Base-by-base conservation (phyloP, 225 moss, liverwort and hornwort species). In the Neckera pumila region DNA sequence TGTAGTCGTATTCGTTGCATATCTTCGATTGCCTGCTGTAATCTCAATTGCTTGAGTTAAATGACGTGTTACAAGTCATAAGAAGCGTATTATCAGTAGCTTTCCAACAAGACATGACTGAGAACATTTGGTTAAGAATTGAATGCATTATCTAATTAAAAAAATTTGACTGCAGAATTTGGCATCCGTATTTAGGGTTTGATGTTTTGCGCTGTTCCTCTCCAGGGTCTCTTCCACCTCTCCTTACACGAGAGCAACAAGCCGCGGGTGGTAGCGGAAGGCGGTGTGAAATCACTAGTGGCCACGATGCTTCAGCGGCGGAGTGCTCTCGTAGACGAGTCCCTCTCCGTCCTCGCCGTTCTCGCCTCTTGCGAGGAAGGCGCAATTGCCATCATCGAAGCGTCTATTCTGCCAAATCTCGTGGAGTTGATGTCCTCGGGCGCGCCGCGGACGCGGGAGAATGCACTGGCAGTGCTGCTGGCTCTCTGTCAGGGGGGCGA, bases 181-280 rank as follows among this genome's bases (percentile, higher is more conserved):
- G 82, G 82, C 36, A 17, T 82, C 36, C 17, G 12, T 64, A 49
- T 5, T 42, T 26, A 11, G 58, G 59, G 22, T 79, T 87, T 91
- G 75, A 76, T 72, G 69, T 33, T 34, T n/a, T 65, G 43, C 15
- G 17, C 86, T 31, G 43, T 69, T 84, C n/a, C 27, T 74, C 34
- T 82, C 28, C 88, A 93, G 93, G 93, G 92, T 86, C 81, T 93
- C 51, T 93, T 93, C 80, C 93, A 93, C 86, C 85, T 93, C n/a
- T 89, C 93, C 34, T 86, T 93, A 63, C 93, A 92, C 86, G 79
- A 93, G 65, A 88, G 88, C 59, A 93, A 93, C 91, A 93, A 93
- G 72, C 84, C 92, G 40, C 86, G 92, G 73, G 89, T 93, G 70
- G 91, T 93, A 69, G 86, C 91, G 25, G 91, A 88, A 40, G 91